Conservation (phyloP, 371 early-diverging fungal species). For the Syncephalastrum sp. region DNA sequence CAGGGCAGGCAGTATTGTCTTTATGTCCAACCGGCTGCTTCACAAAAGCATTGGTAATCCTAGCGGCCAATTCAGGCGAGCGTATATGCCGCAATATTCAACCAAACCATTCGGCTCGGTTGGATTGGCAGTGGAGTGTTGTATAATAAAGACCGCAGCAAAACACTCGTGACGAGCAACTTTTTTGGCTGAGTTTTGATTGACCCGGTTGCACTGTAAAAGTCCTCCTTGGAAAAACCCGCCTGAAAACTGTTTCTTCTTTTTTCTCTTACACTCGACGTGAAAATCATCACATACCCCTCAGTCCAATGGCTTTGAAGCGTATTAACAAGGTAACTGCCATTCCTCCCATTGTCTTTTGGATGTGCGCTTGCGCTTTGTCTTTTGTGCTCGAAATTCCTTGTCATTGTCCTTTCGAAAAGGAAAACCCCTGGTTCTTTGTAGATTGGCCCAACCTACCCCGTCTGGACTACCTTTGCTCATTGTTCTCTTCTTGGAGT, state of each 20-base stretch:
- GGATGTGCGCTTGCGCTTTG: too few species aligned
- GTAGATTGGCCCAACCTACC: too few species aligned
- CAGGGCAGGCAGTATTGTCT: slow-evolving; percentile 47
- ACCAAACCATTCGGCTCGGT: slow-evolving; percentile 1
- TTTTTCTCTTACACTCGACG: slow-evolving; percentile 15
- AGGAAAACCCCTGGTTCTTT: not conserved
- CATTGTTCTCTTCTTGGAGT: too few species aligned
- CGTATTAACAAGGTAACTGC: slow-evolving; percentile 87
- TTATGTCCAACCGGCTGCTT: slow-evolving; percentile 51
- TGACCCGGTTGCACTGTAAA: too few species aligned
- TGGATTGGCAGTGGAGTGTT: slow-evolving; percentile 9
- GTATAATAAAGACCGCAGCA: too few species aligned
- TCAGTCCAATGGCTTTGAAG: slow-evolving; percentile 79
- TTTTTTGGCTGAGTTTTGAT: too few species aligned
- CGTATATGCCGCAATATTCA: slow-evolving; percentile 62
- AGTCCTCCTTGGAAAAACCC: too few species aligned
- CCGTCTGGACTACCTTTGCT: too few species aligned
- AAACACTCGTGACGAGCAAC: too few species aligned
- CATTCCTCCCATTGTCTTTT: not conserved
- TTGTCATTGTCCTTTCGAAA: not conserved
- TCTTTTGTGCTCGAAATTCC: not conserved
- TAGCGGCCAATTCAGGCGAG: slow-evolving; percentile 36
- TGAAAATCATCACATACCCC: too few species aligned
- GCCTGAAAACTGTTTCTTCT: slow-evolving; percentile 3
- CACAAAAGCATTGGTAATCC: slow-evolving; percentile 57